phyloP scores from a whole-genome alignment of 768 basidiomycete species.

The Kwoniella botswanensis region DNA sequence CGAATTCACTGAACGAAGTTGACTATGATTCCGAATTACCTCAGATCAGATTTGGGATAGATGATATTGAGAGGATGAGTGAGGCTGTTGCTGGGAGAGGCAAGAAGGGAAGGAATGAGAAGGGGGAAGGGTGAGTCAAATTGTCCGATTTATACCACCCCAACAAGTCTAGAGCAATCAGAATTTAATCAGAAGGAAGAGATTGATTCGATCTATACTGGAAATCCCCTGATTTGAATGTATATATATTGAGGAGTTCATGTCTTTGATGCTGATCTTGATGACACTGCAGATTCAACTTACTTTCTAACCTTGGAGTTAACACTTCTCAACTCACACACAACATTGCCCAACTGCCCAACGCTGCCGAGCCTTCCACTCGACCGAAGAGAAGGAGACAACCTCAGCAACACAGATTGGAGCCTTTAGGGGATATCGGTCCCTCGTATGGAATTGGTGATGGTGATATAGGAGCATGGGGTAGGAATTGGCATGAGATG shows the following conservation, averaged over 20 bases:
- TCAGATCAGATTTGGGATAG: slow-evolving; percentile 83
- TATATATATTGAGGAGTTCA: too few species aligned
- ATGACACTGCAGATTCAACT: slow-evolving; percentile 62
- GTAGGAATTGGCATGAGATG: slow-evolving; percentile 54
- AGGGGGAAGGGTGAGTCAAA: slow-evolving; percentile 42
- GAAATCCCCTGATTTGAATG: too few species aligned
- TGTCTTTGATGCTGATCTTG: too few species aligned
- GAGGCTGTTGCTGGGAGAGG: slow-evolving; percentile 66
- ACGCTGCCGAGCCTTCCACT: slow-evolving; percentile 19
- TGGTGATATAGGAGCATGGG: slow-evolving; percentile 46
- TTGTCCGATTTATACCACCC: background rate
- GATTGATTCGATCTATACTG: background rate
- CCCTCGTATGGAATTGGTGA: slow-evolving; percentile 31
- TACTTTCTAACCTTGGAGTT: slow-evolving; percentile 90
- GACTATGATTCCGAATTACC: slow-evolving; percentile 72
- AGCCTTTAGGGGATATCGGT: slow-evolving; percentile 31
- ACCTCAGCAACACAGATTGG: slow-evolving; percentile 4
- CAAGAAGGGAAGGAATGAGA: slow-evolving; percentile 34
- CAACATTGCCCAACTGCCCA: slow-evolving; percentile 64
- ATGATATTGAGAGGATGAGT: slow-evolving; percentile 93
- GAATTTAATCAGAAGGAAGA: background rate
- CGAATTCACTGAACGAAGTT: slow-evolving; percentile 43
- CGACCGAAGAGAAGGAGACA: slow-evolving; percentile 18
- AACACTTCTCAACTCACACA: slow-evolving; percentile 85
- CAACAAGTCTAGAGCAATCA: too few species aligned